Conservation (phyloP, 441 rosid genomes). For the Syzygium malaccense region DNA sequence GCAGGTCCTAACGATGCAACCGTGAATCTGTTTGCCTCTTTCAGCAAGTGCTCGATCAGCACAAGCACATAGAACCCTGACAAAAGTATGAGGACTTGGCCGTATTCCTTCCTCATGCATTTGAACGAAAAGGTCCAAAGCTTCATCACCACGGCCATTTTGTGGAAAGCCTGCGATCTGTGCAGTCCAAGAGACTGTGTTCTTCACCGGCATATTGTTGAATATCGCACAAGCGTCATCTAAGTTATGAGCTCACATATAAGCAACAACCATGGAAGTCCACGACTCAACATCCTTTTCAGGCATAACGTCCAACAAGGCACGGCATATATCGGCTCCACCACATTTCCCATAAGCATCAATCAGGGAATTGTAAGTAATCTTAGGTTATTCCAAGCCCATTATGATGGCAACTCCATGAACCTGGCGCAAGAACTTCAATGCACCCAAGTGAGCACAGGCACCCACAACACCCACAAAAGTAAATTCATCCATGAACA, state of each 20-base stretch:
- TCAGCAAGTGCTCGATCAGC: constrained; percentile 35
- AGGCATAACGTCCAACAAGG: constrained; percentile 16
- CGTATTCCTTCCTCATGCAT: constrained; percentile 29
- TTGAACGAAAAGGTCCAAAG: constrained; percentile 31
- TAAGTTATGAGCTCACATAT: constrained; percentile 19
- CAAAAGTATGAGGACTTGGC: constrained; percentile 38
- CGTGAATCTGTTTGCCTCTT: constrained; percentile 40
- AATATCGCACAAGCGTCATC: constrained; percentile 29
- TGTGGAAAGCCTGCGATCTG: constrained; percentile 35
- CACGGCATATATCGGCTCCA: constrained; percentile 6
- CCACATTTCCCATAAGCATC: constrained; percentile 40
- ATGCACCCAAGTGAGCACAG: constrained; percentile 28
- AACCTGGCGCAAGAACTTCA: constrained; percentile 21
- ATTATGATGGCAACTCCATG: constrained; percentile 21
- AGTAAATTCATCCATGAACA: constrained; percentile 21
- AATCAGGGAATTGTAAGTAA: constrained; percentile 24
- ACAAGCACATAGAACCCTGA: constrained; percentile 39
- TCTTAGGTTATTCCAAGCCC: constrained; percentile 22
- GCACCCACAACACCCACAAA: constrained; percentile 23
- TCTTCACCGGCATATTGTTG: constrained; percentile 29
- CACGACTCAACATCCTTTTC: constrained; percentile 33
- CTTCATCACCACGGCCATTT: constrained; percentile 23
- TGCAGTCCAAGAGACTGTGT: constrained; percentile 41
- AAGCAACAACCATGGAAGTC: constrained; percentile 35
- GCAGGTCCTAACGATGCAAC: constrained; percentile 25